Conservation (phyloP, 805 yeast genomes). For the Metschnikowia peoriensis region DNA sequence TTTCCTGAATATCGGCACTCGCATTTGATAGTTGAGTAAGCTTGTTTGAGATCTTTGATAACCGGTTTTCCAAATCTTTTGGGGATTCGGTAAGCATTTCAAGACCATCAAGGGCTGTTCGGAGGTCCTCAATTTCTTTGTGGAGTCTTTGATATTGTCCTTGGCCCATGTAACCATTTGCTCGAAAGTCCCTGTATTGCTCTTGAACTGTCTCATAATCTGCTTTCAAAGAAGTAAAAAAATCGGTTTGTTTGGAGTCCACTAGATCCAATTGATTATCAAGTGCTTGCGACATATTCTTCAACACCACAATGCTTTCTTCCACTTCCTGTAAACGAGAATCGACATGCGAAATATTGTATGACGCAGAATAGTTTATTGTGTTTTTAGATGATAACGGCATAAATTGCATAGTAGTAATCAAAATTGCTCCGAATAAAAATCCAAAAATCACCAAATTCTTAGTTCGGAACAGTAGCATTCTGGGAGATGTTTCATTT, state of each 20-base stretch:
- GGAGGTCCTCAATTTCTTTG: slow-evolving; percentile 15
- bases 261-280: slow-evolving; percentile 21
- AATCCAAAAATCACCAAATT: neutral
- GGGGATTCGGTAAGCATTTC: slow-evolving; percentile 11
- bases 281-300: slow-evolving; percentile 17
- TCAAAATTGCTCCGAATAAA: neutral
- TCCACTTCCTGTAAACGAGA: slow-evolving; percentile 13
- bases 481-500: neutral
- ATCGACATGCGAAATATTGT: slow-evolving; percentile 5
- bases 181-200: slow-evolving; percentile 11
- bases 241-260: slow-evolving; percentile 17
- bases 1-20: slow-evolving; percentile 13
- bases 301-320: slow-evolving; percentile 14
- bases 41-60: slow-evolving; percentile 19
- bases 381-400: neutral
- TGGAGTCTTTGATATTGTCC: slow-evolving; percentile 11
- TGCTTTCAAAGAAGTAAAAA: slow-evolving; percentile 12
- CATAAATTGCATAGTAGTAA: neutral
- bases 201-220: slow-evolving; percentile 20
- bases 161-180: neutral
- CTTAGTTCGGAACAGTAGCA: neutral
- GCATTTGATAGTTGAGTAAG: slow-evolving; percentile 16
- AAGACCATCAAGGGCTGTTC: slow-evolving; percentile 12
- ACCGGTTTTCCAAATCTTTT: slow-evolving; percentile 14
- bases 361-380: neutral